Evolutionary conservation across 495 filamentous ascomycete genomes (phyloP), one percentile per base, ranked within the genome.

Genomic region (Aspergillus diversus): DNA sequence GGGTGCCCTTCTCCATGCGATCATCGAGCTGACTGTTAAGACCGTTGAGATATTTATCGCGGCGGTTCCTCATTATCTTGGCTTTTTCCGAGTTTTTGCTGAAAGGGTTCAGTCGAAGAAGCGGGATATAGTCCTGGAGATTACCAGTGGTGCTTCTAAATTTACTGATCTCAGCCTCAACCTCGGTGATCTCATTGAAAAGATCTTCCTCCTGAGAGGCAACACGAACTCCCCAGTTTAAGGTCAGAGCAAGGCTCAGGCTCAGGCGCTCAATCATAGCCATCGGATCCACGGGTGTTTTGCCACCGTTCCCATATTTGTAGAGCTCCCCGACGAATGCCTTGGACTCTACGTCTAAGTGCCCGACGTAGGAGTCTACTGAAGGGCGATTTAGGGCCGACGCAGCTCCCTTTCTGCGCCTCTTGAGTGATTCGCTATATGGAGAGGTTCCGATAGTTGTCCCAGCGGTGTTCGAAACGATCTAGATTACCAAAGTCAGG

Each of bases 391-490:
- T 89, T 13, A 90, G 77, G 4, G 87, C 87, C 7, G 84, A 82
- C 8, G 84, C 85, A 3, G 86, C 86, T 5, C 82, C 87, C 71
- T 89, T 90, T 67, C 87, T 78, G 63, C 86, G 78, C 46, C 81
- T 71, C 67, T 88, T 90, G n/a, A 87, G 69, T 5, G 81, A 85
- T 1, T 89, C 86, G 56, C 80, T 84, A 61, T 84, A 89, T 0
- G 86, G 86, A 0, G 84, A 86, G 0, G 87, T 86, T 11, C 86
- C 87, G 57, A 90, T 89, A 0, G 86, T 89, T 5, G 85, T 84
- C n/a, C 86, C 86, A 7, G 85, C 81, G 1, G 85, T 88, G 37
- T 82, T 86, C 15, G 83, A 86, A 5, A 88, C 80, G 7, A 89
- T 82, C 84, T 87, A 59, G 33, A 47, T 33, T n/a, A 11, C 8